phyloP scores from a whole-genome alignment of 2,329 filamentous ascomycete genomes.

The Helotiales sp. region DNA sequence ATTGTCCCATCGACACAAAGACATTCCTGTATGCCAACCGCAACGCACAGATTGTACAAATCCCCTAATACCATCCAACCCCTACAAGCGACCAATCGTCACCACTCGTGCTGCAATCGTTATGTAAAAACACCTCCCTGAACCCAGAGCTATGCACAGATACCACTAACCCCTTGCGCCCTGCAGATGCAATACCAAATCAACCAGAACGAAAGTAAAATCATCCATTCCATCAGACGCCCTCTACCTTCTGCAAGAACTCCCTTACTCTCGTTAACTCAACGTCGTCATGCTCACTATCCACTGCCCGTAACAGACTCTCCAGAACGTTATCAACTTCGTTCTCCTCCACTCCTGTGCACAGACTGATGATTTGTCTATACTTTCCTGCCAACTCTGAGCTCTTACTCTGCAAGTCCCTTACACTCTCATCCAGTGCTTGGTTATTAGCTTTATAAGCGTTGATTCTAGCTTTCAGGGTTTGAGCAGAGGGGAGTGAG shows the following conservation, averaged over 20 bases:
- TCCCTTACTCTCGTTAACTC: conserved; percentile 76
- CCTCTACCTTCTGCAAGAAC: conserved; percentile 73
- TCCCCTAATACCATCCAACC: background rate
- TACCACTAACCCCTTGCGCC: background rate
- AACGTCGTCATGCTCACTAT: conserved; percentile 77
- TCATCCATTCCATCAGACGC: conserved; percentile 11
- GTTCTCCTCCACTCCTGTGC: conserved; percentile 75
- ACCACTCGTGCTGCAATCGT: background rate
- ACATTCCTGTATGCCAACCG: background rate
- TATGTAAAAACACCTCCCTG: background rate
- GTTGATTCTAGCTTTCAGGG: conserved; percentile 66
- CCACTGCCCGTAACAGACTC: conserved; percentile 79
- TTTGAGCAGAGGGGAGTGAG: conserved; percentile 55
- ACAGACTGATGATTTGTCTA: conserved; percentile 81
- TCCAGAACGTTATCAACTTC: conserved; percentile 75
- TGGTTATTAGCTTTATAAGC: conserved; percentile 71
- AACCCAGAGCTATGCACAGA: background rate
- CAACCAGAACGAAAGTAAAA: background rate
- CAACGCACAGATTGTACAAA: background rate
- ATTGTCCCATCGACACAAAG: too few species aligned
- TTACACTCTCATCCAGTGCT: conserved; percentile 65
- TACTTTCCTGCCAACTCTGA: conserved; percentile 87
- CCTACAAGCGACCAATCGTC: background rate
- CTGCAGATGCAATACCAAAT: background rate
- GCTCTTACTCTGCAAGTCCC: conserved; percentile 73